These are phyloP conservation scores for Canna indica DNA, from an alignment of 176 grass and related monocot species.

Conservation along the genomic window DNA sequence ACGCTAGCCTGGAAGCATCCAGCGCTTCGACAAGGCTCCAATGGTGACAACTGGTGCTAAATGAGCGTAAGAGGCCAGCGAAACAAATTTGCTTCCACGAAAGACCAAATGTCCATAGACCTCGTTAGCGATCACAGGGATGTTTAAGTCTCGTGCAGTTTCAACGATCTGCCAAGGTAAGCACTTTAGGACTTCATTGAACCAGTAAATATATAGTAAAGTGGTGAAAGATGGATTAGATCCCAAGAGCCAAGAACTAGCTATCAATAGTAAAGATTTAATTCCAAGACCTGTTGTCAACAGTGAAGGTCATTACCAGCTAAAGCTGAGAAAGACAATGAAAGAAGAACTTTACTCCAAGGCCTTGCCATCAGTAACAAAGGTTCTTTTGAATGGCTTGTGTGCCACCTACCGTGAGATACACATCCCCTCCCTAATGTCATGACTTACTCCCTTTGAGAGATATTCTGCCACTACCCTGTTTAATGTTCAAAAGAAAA, in stretches of 20 bases:
- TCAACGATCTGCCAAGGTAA: slow-evolving; percentile 68
- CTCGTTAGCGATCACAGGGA: slow-evolving; percentile 78
- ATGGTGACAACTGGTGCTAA: slow-evolving; percentile 57
- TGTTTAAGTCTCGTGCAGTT: slow-evolving; percentile 56
- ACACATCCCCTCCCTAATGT: slow-evolving; percentile 42
- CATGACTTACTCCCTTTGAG: slow-evolving; percentile 31
- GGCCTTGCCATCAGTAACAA: no score
- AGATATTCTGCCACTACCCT: slow-evolving; percentile 57
- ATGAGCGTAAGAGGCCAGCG: slow-evolving; percentile 65
- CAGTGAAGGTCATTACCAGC: no score
- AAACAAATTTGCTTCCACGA: slow-evolving; percentile 49
- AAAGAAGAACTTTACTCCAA: no score
- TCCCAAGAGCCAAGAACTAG: no score
- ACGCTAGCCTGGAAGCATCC: slow-evolving; percentile 84
- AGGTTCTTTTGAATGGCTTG: slow-evolving; percentile 79
- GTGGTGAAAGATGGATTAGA: no score
- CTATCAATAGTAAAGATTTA: no score
- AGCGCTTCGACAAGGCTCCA: slow-evolving; percentile 73
- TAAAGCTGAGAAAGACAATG: no score
- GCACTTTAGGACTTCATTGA: no score
- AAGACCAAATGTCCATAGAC: slow-evolving; percentile 74
- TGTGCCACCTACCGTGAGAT: slow-evolving; percentile 52
- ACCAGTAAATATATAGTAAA: no score
- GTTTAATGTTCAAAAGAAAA: no score
- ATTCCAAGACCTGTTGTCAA: no score